phyloP scores from a whole-genome alignment of 1,284 basidiomycete genomes.

The Puccinia polysora region DNA sequence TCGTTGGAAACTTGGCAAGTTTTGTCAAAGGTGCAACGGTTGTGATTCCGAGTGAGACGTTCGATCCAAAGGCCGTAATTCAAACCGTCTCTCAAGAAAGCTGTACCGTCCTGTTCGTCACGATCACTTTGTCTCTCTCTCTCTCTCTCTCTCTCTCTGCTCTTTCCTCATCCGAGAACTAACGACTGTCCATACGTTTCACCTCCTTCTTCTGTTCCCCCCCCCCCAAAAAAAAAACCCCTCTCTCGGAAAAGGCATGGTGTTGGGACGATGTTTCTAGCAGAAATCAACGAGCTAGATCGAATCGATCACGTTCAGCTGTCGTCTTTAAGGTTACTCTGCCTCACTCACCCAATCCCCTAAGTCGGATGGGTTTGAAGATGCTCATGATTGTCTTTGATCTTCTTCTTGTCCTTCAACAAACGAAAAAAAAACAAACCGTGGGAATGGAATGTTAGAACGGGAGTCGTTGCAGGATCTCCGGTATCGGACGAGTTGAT shows the following conservation, averaged over 20 bases:
- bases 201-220: neutral
- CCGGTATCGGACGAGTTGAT: constrained; percentile 44
- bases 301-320: constrained; percentile 17
- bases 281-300: constrained; percentile 47
- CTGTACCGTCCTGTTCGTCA: constrained; percentile 9
- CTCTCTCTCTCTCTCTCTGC: neutral
- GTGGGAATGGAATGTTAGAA: constrained; percentile 3
- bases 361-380: neutral
- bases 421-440: too few species aligned
- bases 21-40: constrained; percentile 10
- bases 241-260: constrained; percentile 47
- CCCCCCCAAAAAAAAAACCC: neutral
- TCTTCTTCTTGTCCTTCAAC: neutral
- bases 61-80: constrained; percentile 15
- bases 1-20: constrained; percentile 25
- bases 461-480: constrained; percentile 44
- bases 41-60: constrained; percentile 18
- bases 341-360: neutral
- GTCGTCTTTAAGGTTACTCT: constrained; percentile 34
- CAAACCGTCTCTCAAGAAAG: constrained; percentile 9
- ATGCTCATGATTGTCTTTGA: neutral
- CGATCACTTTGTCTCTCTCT: neutral
- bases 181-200: neutral
- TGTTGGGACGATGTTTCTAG: constrained; percentile 52
- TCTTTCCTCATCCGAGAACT: neutral